phyloP scores from a whole-genome alignment of 1,284 basidiomycete genomes.

The Fomes fomentarius region DNA sequence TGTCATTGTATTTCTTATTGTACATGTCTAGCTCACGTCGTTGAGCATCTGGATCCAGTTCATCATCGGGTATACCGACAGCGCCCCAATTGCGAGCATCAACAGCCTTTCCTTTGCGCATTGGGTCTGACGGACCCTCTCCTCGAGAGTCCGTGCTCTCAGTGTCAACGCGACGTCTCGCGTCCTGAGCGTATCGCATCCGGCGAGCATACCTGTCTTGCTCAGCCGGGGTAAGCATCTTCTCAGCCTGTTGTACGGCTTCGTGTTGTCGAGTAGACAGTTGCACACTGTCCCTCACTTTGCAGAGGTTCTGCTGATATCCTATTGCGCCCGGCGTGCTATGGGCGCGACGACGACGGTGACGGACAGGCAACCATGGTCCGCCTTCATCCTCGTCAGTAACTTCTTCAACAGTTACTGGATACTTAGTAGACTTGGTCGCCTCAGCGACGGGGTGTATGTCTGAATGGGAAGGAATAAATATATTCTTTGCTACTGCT shows the following conservation, averaged over 20 bases:
- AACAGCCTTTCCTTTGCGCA: conserved; percentile 21
- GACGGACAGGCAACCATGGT: conserved; percentile 1
- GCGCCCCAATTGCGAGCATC: conserved; percentile 18
- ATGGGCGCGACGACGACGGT: background rate
- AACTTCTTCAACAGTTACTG: conserved; percentile 8
- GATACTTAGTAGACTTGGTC: background rate
- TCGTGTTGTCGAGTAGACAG: background rate
- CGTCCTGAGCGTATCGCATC: background rate
- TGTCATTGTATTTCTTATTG: background rate
- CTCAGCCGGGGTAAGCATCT: background rate
- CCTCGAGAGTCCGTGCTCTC: conserved; percentile 4
- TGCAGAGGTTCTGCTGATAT: too few relatives aligned
- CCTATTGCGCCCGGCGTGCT: too few relatives aligned
- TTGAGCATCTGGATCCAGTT: conserved; percentile 11
- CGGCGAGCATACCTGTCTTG: conserved; percentile 3
- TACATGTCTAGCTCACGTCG: background rate
- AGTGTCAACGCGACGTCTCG: background rate
- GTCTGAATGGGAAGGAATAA: too few relatives aligned
- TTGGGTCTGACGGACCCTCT: conserved; percentile 13
- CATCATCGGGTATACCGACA: background rate
- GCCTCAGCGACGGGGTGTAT: background rate
- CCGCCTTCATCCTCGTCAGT: background rate
- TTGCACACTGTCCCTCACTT: background rate
- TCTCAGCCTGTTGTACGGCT: background rate
- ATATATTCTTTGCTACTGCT: too few relatives aligned